Base-by-base conservation (phyloP, 768 basidiomycete genomes). In the Cantharellus cinnabarinus region DNA sequence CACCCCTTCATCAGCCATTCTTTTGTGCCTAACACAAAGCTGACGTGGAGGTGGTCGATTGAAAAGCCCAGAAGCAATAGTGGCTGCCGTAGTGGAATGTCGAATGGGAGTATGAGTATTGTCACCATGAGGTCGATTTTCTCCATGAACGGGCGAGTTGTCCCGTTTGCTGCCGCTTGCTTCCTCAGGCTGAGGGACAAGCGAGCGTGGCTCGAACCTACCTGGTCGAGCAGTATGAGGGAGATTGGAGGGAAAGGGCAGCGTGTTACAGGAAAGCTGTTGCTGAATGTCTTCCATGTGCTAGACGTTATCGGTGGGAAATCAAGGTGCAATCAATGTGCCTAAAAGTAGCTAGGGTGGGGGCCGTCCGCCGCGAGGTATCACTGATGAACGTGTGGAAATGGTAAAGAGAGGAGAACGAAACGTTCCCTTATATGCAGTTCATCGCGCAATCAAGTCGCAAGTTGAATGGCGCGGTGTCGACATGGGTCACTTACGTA, bases 1-100 rank as follows among this genome's bases (percentile, higher is more conserved):
- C 34, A 86, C 91, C 10, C 89, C 89, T 70, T 94, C 82, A 73
- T 98, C 90, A 3, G 94, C 94, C 82, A 94, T 98, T 53, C 93
- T 78, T 72, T 93, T 88, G 70, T 98, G 94, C 40, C 93, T 73
- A 3, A 91, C 82, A 68, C 93, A 97, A 15, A 95, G 77, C 71
- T 89, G 52, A 37, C 52, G 52, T 14, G 52, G 10, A 10, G 52
- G 52, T 29, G 20, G 20, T 29, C 20, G 20, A 29, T 29, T 29
- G 20, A 29, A 29, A 29, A 29, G 20, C 20, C 20, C 20, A 29
- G 20, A 29, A 29, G 20, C 20, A 29, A 29, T 29, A 29, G 20
- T 29, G 20, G 20, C 20, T 29, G 20, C 20, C 10, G 52, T 10
- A 54, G 10, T 54, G 10, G 52, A 54, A 37, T 54, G 52, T 7